Base-by-base conservation (phyloP, 169 alveolate genomes). In the Miamiensis avidus region DNA sequence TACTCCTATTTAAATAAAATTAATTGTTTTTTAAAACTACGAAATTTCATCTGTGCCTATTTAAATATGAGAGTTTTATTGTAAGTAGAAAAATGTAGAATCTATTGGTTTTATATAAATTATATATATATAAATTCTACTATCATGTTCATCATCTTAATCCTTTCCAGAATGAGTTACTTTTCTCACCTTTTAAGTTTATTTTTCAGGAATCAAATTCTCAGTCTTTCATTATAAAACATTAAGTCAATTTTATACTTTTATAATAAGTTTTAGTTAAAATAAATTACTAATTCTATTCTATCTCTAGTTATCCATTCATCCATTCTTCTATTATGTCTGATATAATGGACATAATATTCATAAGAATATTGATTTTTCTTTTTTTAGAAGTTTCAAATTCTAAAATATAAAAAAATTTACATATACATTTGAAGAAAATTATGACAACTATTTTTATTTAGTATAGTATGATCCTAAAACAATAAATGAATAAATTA, bases 321-420 rank as follows among this genome's bases (percentile, higher is more conserved):
- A 88, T 94, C 97, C 89, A 91, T 83, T 87, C 97, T 89, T 88
- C 93, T 90, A 85, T 94, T 93, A 34, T 79, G 83, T 69, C 87
- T 88, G 49, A 87, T 88, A 88, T 88, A 94, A 87, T 94, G 97
- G 31, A 94, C 92, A 76, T 94, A 94, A 82, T 94, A 94, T 69
- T 88, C 90, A 86, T 88, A 88, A 34, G 92, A 78, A 33, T 73
- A 34, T 34, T 82, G 87, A 27, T 74, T 72, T 82, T 82, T 34
- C 75, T 86, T 27, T 77, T 25, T 75, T 30, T 65, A 31, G 78
- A 81, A 28, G 29, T 34, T 16, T 49, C 65, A 34, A 29, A 79
- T 20, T 77, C 28, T 77, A 26, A 25, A 33, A 77, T 31, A 34
- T 32, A 31, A 32, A 31, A 77, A 33, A 31, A 31, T 77, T 79